Percentiles rank a stretch among this genome's conserved stretches.
Conservation (phyloP, 257 asterid species). For the Solanum tarapatanum region DNA sequence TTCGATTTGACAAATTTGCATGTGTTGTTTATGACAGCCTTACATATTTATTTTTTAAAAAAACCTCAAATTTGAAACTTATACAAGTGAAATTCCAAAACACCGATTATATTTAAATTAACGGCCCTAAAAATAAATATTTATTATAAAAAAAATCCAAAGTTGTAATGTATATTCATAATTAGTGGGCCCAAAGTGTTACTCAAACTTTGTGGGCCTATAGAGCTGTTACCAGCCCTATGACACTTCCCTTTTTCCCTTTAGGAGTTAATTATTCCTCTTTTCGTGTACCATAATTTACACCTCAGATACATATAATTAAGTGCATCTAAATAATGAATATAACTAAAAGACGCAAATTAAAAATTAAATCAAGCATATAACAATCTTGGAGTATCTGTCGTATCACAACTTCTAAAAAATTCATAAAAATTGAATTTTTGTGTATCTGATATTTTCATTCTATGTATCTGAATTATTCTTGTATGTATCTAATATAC, state of each 20-base stretch:
- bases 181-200: background rate
- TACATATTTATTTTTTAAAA: background rate
- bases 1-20: no score
- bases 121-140: background rate
- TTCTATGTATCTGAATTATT: no score
- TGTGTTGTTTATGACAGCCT: background rate
- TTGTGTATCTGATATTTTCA: no score
- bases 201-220: background rate
- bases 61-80: no score
- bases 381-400: no score
- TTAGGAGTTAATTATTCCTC: background rate
- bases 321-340: no score
- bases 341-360: background rate
- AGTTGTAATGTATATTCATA: background rate
- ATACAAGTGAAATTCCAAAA: background rate
- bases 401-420: background rate
- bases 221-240: background rate
- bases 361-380: background rate
- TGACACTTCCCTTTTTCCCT: background rate
- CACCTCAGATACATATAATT: no score
- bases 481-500: background rate
- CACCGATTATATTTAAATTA: background rate
- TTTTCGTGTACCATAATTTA: no score
- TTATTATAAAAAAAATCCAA: background rate
- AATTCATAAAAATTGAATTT: no score